Conservation (phyloP, 108 stramenopile species). For the Cyclotella choctawhatcheeana region DNA sequence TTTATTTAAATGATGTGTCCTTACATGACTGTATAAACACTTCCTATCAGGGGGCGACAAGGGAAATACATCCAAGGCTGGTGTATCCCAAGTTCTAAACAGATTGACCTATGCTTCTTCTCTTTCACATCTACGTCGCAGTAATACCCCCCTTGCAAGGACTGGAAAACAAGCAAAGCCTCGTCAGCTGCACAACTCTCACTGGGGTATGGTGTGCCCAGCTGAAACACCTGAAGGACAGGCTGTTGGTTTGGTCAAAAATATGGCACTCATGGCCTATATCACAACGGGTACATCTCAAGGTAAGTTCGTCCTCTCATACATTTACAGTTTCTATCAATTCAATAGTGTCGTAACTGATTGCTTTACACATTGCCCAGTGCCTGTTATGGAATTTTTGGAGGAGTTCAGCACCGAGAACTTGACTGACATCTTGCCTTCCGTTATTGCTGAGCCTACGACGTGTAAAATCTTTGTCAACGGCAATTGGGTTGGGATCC, state of each 20-base stretch:
- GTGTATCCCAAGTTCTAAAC: conserved; percentile 98
- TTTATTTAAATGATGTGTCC: background rate
- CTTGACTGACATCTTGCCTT: conserved; percentile 88
- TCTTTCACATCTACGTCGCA: conserved; percentile 96
- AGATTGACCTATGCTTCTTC: conserved; percentile 98
- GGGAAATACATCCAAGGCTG: conserved; percentile 91
- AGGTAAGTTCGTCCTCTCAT: background rate
- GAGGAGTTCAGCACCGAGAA: conserved; percentile 96
- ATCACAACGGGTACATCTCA: conserved; percentile 95
- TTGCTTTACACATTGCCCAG: too few relatives aligned
- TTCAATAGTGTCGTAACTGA: too few relatives aligned
- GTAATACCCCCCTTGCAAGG: conserved; percentile 97
- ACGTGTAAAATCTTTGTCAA: conserved; percentile 99
- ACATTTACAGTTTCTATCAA: too few relatives aligned
- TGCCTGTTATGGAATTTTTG: conserved; percentile 94
- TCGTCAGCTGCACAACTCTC: conserved; percentile 98
- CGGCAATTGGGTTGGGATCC: conserved; percentile 98
- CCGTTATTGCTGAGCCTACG: conserved; percentile 92
- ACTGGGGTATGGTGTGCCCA: conserved; percentile 98
- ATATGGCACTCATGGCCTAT: conserved; percentile 94
- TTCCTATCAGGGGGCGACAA: conserved; percentile 86
- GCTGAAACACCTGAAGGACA: conserved; percentile 97
- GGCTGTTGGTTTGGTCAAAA: conserved; percentile 97
- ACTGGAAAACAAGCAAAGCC: conserved; percentile 99
- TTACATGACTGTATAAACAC: background rate